phyloP scores from a whole-genome alignment of 1,284 basidiomycete genomes.

The Butyriboletus appendiculatus region DNA sequence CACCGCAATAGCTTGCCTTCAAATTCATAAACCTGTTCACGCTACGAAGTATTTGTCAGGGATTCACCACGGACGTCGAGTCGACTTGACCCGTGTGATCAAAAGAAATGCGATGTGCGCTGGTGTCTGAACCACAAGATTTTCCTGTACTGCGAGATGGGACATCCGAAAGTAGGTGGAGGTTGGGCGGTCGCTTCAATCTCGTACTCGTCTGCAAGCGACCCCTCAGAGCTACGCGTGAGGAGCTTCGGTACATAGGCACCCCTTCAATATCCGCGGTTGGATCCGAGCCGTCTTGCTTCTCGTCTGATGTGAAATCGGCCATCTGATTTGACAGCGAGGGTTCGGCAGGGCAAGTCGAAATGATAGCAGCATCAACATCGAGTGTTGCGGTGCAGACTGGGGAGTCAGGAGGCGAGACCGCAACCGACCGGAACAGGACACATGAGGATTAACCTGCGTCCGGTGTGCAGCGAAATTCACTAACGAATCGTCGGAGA shows the following conservation, averaged over 20 bases:
- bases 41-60: slow-evolving; percentile 2
- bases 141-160: no score
- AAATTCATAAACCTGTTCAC: background rate
- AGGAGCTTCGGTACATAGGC: slow-evolving; percentile 5
- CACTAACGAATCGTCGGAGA: slow-evolving; percentile 14
- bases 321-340: background rate
- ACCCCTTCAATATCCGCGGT: background rate
- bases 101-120: no score
- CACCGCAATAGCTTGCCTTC: background rate
- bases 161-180: no score
- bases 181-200: background rate
- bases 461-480: slow-evolving; percentile 2
- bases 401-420: background rate
- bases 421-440: background rate
- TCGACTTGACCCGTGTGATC: background rate
- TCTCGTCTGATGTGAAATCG: background rate
- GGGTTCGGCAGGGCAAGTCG: background rate
- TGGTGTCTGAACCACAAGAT: no score
- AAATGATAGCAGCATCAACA: background rate
- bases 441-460: background rate
- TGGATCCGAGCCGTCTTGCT: background rate
- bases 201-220: background rate
- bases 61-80: background rate
- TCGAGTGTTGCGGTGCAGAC: background rate
- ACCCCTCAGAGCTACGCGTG: slow-evolving; percentile 10